These are phyloP conservation scores for Claviceps quebecensis DNA, from an alignment of 2,329 filamentous ascomycete species.

Conservation along the genomic window DNA sequence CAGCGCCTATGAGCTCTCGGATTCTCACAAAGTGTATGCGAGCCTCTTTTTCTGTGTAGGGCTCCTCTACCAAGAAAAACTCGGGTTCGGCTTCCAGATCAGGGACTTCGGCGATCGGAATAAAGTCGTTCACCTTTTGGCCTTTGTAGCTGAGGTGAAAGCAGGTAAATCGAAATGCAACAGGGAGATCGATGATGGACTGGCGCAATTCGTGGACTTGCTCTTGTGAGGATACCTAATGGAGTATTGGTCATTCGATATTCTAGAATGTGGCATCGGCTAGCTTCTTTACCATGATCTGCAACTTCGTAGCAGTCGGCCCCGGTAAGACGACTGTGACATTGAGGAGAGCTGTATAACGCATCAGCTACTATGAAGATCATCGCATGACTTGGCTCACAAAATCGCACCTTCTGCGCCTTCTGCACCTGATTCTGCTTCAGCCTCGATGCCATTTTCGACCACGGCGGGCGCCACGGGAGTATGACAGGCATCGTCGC, in stretches of 20 bases:
- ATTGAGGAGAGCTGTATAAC: constrained; percentile 34
- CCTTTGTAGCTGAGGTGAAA: constrained; percentile 93
- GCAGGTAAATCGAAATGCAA: constrained; percentile 93
- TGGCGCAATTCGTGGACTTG: constrained; percentile 96
- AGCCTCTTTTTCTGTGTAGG: constrained; percentile 97
- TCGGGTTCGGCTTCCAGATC: constrained; percentile 65
- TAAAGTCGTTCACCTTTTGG: constrained; percentile 85
- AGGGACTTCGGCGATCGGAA: constrained; percentile 78
- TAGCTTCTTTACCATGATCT: constrained; percentile 57
- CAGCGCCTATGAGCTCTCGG: constrained; percentile 82
- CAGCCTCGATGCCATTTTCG: constrained; percentile 13
- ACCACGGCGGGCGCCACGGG: constrained; percentile 13
- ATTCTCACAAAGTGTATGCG: constrained; percentile 86
- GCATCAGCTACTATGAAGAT: background rate
- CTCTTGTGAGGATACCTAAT: constrained; percentile 76
- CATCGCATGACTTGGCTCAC: background rate
- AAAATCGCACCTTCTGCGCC: constrained; percentile 21
- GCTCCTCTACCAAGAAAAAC: constrained; percentile 74
- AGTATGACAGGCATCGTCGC: constrained; percentile 15
- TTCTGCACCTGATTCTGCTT: constrained; percentile 20
- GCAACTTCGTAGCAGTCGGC: constrained; percentile 55
- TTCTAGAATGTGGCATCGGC: background rate
- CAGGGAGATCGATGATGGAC: constrained; percentile 84
- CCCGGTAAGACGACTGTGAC: constrained; percentile 73
- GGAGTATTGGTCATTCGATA: constrained; percentile 1